Evolutionary conservation across 73 alveolate species (phyloP).

Genomic region (Paramecium biaurelia): DNA sequence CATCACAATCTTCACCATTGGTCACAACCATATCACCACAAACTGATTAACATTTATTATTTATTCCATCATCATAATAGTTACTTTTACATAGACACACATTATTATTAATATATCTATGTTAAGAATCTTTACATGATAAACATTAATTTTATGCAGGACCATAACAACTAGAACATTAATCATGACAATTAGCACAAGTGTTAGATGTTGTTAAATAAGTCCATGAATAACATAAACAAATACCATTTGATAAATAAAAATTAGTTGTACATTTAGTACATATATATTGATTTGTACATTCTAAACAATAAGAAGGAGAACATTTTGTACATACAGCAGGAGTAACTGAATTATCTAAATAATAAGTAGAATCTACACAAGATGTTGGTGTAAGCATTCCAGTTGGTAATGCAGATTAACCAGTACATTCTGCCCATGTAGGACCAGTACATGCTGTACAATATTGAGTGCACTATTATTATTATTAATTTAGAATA

Average conservation of each 20-base stretch:
- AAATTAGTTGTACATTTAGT: not conserved
- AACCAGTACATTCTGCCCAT: not conserved
- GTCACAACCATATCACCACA: not conserved
- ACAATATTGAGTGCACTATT: not conserved
- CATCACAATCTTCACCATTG: slow-evolving; percentile 8
- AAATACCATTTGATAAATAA: not conserved
- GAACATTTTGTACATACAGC: not conserved
- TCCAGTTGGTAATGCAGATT: not conserved
- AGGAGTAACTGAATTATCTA: not conserved
- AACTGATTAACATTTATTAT: not conserved
- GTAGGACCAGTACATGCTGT: not conserved
- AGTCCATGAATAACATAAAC: not conserved
- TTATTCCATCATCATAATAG: not conserved
- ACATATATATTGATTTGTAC: not conserved
- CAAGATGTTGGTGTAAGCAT: not conserved
- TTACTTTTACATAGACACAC: not conserved
- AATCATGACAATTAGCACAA: not conserved
- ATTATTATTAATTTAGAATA: not conserved
- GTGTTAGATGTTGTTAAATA: not conserved
- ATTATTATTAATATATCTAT: not conserved
- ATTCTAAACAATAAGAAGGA: not conserved
- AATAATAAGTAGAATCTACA: not conserved
- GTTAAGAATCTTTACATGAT: not conserved
- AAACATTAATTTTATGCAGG: not conserved
- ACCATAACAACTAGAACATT: not conserved